Percentiles rank a stretch among this genome's conserved stretches.
These are phyloP conservation scores for Corrigiola litoralis DNA, from an alignment of 179 eudicot genomes.

Conservation along the genomic window DNA sequence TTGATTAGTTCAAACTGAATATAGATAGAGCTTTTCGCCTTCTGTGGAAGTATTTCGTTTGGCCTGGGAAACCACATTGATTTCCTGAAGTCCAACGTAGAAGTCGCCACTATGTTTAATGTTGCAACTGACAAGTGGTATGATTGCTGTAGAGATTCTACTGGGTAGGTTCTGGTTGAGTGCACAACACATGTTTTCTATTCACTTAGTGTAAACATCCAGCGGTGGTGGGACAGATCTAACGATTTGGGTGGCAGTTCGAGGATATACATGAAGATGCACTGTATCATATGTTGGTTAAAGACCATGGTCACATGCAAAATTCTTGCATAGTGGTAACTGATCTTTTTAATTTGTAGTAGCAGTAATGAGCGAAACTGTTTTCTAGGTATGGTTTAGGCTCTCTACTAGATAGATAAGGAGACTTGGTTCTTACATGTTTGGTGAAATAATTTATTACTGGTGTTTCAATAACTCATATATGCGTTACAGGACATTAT, in stretches of 20 bases:
- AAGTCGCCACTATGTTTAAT: not conserved
- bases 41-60: not conserved
- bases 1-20: too few relatives aligned
- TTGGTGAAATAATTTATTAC: too few relatives aligned
- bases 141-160: not conserved
- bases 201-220: not conserved
- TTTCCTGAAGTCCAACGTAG: not conserved
- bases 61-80: not conserved
- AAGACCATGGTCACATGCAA: too few relatives aligned
- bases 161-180: not conserved
- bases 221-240: not conserved
- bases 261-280: not conserved
- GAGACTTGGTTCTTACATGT: conserved; percentile 1
- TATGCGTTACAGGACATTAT: conserved; percentile 70
- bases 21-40: too few relatives aligned
- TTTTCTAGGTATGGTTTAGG: not conserved
- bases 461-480: not conserved
- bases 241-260: not conserved
- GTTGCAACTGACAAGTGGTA: not conserved
- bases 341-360: not conserved
- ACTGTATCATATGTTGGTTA: not conserved
- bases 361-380: not conserved
- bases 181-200: not conserved
- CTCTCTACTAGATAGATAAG: not conserved
- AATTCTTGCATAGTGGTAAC: not conserved